These are phyloP conservation scores for Pezicula carpinea DNA, from an alignment of 2,329 filamentous ascomycete genomes.

Conservation along the genomic window DNA sequence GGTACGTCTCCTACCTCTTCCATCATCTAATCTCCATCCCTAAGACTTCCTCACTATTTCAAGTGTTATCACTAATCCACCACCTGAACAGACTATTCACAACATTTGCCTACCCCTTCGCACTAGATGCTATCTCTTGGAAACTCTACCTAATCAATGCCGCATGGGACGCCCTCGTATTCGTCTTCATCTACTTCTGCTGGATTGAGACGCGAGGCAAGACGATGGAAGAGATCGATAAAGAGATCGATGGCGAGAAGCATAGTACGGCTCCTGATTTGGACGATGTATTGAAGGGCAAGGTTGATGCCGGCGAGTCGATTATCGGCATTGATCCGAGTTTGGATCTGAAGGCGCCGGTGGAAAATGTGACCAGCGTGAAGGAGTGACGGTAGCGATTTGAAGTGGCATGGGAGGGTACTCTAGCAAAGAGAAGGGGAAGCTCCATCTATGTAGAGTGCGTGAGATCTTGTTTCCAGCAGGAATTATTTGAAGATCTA, in stretches of 20 bases:
- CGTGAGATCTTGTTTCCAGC: no score
- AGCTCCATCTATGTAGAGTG: no score
- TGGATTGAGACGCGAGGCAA: constrained; percentile 34
- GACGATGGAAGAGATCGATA: constrained; percentile 32
- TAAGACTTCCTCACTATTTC: no score
- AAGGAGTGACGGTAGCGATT: neutral
- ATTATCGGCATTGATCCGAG: no score
- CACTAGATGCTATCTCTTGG: constrained; percentile 36
- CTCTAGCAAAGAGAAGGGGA: no score
- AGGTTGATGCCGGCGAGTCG: no score
- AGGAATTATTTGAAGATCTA: no score
- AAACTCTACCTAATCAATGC: constrained; percentile 41
- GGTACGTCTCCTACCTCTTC: constrained; percentile 12
- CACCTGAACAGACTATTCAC: constrained; percentile 5
- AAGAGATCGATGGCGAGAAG: constrained; percentile 28
- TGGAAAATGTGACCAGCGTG: neutral
- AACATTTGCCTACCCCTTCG: constrained; percentile 32
- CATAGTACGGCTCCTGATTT: constrained; percentile 10
- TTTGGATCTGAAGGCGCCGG: no score
- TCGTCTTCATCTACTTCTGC: constrained; percentile 8
- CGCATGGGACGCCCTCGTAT: constrained; percentile 1
- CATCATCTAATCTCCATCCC: constrained; percentile 15
- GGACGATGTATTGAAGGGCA: neutral
- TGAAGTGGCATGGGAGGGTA: no score
- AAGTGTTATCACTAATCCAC: constrained; percentile 2